Conservation (phyloP, 1,139 yeast genomes). For the Groenewaldozyma auringiensis region DNA sequence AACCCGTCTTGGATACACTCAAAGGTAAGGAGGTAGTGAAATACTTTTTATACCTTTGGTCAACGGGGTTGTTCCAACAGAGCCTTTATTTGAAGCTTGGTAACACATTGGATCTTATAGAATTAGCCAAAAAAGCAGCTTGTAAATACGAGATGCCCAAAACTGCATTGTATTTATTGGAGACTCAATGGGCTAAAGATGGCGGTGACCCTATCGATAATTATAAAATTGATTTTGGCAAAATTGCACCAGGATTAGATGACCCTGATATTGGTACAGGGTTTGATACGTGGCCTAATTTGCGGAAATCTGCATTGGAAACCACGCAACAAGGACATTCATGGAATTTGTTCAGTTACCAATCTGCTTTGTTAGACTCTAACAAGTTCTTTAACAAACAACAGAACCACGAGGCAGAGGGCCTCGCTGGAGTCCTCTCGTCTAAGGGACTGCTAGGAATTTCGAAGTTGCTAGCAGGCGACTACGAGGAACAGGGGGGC, state of each 20-base stretch:
- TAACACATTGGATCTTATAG: not conserved
- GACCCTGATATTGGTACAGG: constrained; percentile 61
- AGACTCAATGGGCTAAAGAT: constrained; percentile 16
- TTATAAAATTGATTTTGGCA: constrained; percentile 10
- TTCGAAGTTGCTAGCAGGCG: constrained; percentile 28
- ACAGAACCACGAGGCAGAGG: constrained; percentile 6
- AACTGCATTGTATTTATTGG: constrained; percentile 18
- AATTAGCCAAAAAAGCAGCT: not conserved
- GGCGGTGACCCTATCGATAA: constrained; percentile 10
- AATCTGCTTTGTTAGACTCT: constrained; percentile 52
- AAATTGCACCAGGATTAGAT: constrained; percentile 36
- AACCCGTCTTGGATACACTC: not conserved
- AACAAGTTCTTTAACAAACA: constrained; percentile 1
- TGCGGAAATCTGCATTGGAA: constrained; percentile 41
- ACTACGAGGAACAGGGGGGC: constrained; percentile 7
- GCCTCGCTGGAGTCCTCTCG: constrained; percentile 36
- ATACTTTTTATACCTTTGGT: not conserved
- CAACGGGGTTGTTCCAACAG: not conserved
- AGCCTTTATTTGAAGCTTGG: not conserved
- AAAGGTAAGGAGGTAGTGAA: not conserved
- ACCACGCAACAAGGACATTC: constrained; percentile 33
- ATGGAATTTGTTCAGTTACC: constrained; percentile 41
- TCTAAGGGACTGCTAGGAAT: constrained; percentile 45
- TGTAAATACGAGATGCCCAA: constrained; percentile 2
- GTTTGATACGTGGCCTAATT: constrained; percentile 48